Evolutionary conservation across 495 filamentous ascomycete species (phyloP).

Genomic region (Penicillium roqueforti): DNA sequence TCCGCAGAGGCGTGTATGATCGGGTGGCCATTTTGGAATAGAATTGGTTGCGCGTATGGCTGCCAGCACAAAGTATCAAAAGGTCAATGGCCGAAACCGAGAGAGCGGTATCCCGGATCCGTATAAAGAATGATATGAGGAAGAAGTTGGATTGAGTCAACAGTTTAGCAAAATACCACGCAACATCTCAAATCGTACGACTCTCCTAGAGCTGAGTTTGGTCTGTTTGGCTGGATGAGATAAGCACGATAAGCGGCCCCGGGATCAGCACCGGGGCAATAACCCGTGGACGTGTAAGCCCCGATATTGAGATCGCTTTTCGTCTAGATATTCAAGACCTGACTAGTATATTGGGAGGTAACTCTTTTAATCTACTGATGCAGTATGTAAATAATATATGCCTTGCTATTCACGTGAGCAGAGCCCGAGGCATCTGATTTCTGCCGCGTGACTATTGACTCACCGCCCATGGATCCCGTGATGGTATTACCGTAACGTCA

Average conservation of each 20-base stretch:
- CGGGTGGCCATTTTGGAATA: slow-evolving; percentile 34
- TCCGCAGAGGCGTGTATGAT: slow-evolving; percentile 39
- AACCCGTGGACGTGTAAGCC: no score
- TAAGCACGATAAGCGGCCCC: slow-evolving; percentile 20
- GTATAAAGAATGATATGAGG: background rate
- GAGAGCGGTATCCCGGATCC: background rate
- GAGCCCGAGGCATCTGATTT: slow-evolving; percentile 1
- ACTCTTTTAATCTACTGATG: background rate
- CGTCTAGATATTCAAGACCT: background rate
- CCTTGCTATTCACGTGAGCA: slow-evolving; percentile 15
- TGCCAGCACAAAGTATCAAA: slow-evolving; percentile 3
- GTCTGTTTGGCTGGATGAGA: slow-evolving; percentile 28
- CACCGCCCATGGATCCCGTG: slow-evolving; percentile 36
- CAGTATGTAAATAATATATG: background rate
- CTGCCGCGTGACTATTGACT: slow-evolving; percentile 21
- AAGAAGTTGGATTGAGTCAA: slow-evolving; percentile 1
- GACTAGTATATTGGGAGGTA: background rate
- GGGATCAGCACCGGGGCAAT: background rate
- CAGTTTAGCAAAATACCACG: background rate
- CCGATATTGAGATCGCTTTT: background rate
- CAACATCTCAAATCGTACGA: slow-evolving; percentile 16
- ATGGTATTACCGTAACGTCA: slow-evolving; percentile 32
- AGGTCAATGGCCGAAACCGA: background rate
- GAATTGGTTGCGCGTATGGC: slow-evolving; percentile 13
- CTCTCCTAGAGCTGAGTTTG: slow-evolving; percentile 22